These are phyloP conservation scores for Aspergillus vadensis DNA, from an alignment of 2,329 filamentous ascomycete genomes.

Conservation along the genomic window DNA sequence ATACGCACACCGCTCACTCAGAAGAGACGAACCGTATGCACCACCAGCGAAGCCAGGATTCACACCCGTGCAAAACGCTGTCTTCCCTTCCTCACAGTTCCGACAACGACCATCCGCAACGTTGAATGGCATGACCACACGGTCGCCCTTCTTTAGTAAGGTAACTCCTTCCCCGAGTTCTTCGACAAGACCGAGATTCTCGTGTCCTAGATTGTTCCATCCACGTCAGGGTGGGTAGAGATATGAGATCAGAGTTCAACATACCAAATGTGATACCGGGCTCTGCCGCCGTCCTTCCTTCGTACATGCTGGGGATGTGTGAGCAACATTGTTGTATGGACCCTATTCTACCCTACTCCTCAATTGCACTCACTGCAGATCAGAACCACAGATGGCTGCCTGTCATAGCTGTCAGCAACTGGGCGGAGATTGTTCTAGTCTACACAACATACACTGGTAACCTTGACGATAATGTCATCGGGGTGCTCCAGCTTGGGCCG, in stretches of 20 bases:
- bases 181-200: slow-evolving; percentile 62
- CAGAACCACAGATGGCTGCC: slow-evolving; percentile 58
- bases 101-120: slow-evolving; percentile 65
- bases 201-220: slow-evolving; percentile 46
- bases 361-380: slow-evolving; percentile 41
- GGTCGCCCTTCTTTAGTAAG: slow-evolving; percentile 62
- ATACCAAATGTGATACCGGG: slow-evolving; percentile 60
- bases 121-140: slow-evolving; percentile 67
- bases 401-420: background rate
- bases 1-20: background rate
- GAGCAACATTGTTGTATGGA: slow-evolving; percentile 29
- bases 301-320: slow-evolving; percentile 57
- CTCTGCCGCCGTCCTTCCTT: slow-evolving; percentile 65
- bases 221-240: background rate
- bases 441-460: slow-evolving; percentile 58
- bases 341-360: slow-evolving; percentile 23
- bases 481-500: slow-evolving; percentile 63
- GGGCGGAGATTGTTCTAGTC: background rate
- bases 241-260: background rate
- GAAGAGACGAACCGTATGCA: slow-evolving; percentile 52
- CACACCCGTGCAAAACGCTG: slow-evolving; percentile 66
- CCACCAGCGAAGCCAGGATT: slow-evolving; percentile 63
- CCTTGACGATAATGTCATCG: slow-evolving; percentile 66
- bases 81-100: slow-evolving; percentile 66
- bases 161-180: slow-evolving; percentile 62